Percentiles rank a stretch among this genome's conserved stretches.
These are phyloP conservation scores for Leccinum uliginosum DNA, from an alignment of 768 basidiomycete species.

Conservation along the genomic window DNA sequence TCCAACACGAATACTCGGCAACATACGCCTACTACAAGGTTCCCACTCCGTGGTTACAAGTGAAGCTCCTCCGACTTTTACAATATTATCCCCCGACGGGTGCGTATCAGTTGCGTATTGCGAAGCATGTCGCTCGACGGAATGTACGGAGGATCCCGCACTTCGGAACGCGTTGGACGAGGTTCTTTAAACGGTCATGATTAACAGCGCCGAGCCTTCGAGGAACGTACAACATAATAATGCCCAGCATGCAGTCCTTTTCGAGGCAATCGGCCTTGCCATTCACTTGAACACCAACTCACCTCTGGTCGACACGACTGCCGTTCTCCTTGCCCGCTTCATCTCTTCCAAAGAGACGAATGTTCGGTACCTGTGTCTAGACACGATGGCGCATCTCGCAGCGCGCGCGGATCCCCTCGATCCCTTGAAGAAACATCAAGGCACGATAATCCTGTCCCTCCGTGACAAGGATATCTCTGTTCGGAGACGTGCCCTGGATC, in stretches of 20 bases:
- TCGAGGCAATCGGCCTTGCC: constrained; percentile 94
- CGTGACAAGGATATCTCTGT: constrained; percentile 98
- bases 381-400: constrained; percentile 98
- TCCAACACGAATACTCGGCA: constrained; percentile 83
- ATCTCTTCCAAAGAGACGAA: constrained; percentile 99
- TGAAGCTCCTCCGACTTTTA: constrained; percentile 86
- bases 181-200: constrained; percentile 87
- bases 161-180: constrained; percentile 72
- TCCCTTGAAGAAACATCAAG: constrained; percentile 92
- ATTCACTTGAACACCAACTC: constrained; percentile 95
- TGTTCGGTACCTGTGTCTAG: constrained; percentile 93
- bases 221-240: constrained; percentile 98
- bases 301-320: constrained; percentile 80
- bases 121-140: constrained; percentile 4
- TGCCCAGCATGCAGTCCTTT: constrained; percentile 96
- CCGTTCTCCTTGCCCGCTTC: constrained; percentile 88
- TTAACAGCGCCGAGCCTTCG: constrained; percentile 84
- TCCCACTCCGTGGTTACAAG: constrained; percentile 95
- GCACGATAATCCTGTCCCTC: constrained; percentile 91
- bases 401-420: constrained; percentile 88
- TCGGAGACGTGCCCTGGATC: constrained; percentile 86
- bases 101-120: constrained; percentile 32
- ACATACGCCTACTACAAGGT: constrained; percentile 98
- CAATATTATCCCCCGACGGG: constrained; percentile 97
- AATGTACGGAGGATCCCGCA: constrained; percentile 71